Base-by-base conservation (phyloP, 768 basidiomycete species). In the Albatrellus ellisii region DNA sequence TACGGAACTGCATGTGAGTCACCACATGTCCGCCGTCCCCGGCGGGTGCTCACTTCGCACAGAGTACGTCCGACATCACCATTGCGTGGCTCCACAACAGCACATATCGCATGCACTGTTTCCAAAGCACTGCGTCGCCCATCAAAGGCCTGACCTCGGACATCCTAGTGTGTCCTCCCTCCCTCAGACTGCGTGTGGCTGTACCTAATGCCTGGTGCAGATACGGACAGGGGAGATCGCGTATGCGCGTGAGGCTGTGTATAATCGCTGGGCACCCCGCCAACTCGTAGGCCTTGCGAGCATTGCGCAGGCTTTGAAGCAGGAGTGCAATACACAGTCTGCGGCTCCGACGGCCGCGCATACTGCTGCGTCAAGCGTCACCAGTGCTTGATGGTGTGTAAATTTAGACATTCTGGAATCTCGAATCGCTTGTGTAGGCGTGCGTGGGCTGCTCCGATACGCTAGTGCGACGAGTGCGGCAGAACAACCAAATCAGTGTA, bases 101-200 rank as follows among this genome's bases (percentile, higher is more conserved):
- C 7, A 49, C 61, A 0, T 91, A 90, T 51, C 73, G 90, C 14
- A 79, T 87, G 75, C 86, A 92, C 54, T 77, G 89, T 6, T 80
- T 94, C 52, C 72, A 85, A 26, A 78, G 80, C 2, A 67, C 67
- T 0, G 79, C 79, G 1, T 88, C 87, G 14, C 77, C 88, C 0
- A 69, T 92, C 44, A 88, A 87, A 56, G 89, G 89, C 1, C 58
- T 92, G 2, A 91, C 88, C 1, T 68, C 84, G 2, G 82, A 88
- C 48, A 83, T 92, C 11, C 61, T 92, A 39, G 86, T 87, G 48
- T 45, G 79, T 44, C 5, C 14, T 0, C 18, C 36, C 32, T 11
- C 14, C 8, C 15, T 14, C 26, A 20, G 26, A 6, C n/a, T 25
- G 1, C 14, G 18, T 20, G 11, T 3, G 17, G 12, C 24, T 17